These are phyloP conservation scores for Pleurotus salmoneostramineus DNA, from an alignment of 768 basidiomycete genomes.

Conservation along the genomic window DNA sequence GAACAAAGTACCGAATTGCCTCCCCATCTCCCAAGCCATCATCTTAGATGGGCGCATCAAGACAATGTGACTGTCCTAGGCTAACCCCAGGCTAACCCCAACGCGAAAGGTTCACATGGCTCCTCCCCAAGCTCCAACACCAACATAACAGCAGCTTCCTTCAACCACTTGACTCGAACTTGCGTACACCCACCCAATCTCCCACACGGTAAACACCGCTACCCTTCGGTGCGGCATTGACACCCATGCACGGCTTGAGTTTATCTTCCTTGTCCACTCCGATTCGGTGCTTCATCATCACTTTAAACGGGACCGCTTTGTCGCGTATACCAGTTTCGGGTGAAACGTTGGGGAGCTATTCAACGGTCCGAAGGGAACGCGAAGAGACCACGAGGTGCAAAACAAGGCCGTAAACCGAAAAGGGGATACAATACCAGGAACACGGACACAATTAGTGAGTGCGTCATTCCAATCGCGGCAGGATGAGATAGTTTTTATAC, in stretches of 20 bases:
- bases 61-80: background rate
- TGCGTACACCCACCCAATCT: constrained; percentile 50
- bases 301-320: constrained; percentile 71
- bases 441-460: background rate
- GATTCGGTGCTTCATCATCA: constrained; percentile 67
- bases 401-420: background rate
- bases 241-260: constrained; percentile 61
- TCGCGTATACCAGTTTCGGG: constrained; percentile 63
- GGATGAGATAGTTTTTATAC: background rate
- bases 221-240: constrained; percentile 52
- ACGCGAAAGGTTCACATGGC: background rate
- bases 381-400: background rate
- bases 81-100: no score
- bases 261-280: constrained; percentile 48
- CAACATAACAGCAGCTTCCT: background rate
- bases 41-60: background rate
- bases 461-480: background rate
- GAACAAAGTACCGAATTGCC: background rate
- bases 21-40: background rate
- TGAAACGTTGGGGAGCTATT: constrained; percentile 70
- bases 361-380: constrained; percentile 1
- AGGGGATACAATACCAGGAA: background rate
- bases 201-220: constrained; percentile 57
- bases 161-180: constrained; percentile 15
- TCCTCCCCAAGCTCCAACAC: background rate